These are phyloP conservation scores for Tremella yokohamensis DNA, from an alignment of 768 basidiomycete genomes.

Conservation along the genomic window DNA sequence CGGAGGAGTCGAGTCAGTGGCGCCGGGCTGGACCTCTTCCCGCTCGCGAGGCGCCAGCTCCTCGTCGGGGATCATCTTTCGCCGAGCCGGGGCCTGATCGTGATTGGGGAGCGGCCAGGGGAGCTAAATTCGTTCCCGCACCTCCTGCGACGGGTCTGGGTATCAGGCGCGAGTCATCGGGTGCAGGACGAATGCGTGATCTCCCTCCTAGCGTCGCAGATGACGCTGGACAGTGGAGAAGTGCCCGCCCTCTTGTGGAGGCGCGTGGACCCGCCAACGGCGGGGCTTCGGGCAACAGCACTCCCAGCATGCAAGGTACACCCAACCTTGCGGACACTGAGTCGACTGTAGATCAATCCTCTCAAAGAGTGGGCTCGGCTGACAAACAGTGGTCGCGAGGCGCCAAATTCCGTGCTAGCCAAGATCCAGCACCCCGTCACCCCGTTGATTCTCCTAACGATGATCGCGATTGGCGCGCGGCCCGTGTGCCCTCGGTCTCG, in stretches of 20 bases:
- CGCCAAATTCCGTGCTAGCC: slow-evolving; percentile 42
- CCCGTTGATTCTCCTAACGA: slow-evolving; percentile 29
- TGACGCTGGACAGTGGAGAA: slow-evolving; percentile 44
- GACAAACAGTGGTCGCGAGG: slow-evolving; percentile 50
- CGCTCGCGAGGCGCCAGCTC: slow-evolving; percentile 51
- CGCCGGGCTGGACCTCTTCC: slow-evolving; percentile 82
- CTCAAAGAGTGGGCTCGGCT: slow-evolving; percentile 2
- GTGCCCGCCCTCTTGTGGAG: slow-evolving; percentile 34
- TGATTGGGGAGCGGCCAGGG: slow-evolving; percentile 52
- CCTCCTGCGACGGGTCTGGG: slow-evolving; percentile 17
- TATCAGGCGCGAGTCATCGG: slow-evolving; percentile 33
- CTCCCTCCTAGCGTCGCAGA: slow-evolving; percentile 32
- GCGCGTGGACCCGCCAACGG: slow-evolving; percentile 37
- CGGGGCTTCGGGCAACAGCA: slow-evolving; percentile 12
- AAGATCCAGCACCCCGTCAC: slow-evolving; percentile 21
- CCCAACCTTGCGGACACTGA: slow-evolving; percentile 65
- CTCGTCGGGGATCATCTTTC: slow-evolving; percentile 44
- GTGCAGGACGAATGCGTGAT: slow-evolving; percentile 34
- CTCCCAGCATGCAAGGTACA: slow-evolving; percentile 20
- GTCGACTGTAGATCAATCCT: slow-evolving; percentile 54
- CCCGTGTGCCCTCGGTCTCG: slow-evolving; percentile 26
- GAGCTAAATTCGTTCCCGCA: slow-evolving; percentile 50
- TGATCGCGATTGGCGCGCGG: slow-evolving; percentile 46
- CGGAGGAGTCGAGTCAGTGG: slow-evolving; percentile 82
- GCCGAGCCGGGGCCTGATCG: slow-evolving; percentile 37